These are phyloP conservation scores for Yamadazyma ubonensis DNA, from an alignment of 805 yeast genomes.

Conservation along the genomic window DNA sequence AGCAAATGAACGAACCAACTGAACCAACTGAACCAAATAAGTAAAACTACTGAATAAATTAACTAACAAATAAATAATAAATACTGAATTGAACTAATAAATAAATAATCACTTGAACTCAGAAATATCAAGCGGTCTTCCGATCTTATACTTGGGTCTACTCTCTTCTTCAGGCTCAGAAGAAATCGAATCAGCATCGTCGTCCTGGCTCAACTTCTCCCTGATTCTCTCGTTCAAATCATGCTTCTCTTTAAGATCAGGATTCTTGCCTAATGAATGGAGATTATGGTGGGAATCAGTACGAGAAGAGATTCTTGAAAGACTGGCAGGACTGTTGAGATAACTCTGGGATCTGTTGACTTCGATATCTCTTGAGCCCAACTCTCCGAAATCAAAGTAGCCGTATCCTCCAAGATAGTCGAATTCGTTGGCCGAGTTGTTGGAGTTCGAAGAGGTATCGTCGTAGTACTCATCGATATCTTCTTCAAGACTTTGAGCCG, in stretches of 20 bases:
- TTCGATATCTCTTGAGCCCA: constrained; percentile 52
- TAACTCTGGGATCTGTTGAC: constrained; percentile 31
- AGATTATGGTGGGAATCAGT: constrained; percentile 33
- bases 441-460: constrained; percentile 5
- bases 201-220: constrained; percentile 30
- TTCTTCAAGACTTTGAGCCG: neutral
- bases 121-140: constrained; percentile 17
- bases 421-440: constrained; percentile 10
- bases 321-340: constrained; percentile 24
- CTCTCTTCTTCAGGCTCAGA: neutral
- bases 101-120: constrained; percentile 3
- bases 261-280: constrained; percentile 7
- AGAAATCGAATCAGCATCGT: constrained; percentile 12
- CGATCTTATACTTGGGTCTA: constrained; percentile 18
- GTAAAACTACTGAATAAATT: neutral
- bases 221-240: constrained; percentile 39
- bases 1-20: too few relatives aligned
- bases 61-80: too few relatives aligned
- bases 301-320: constrained; percentile 26
- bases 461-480: neutral
- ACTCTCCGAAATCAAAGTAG: constrained; percentile 71
- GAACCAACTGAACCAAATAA: too few relatives aligned
- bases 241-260: constrained; percentile 29
- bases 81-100: neutral
- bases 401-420: constrained; percentile 78